Base-by-base conservation (phyloP, 306 rosid genomes). In the Malus asiatica region DNA sequence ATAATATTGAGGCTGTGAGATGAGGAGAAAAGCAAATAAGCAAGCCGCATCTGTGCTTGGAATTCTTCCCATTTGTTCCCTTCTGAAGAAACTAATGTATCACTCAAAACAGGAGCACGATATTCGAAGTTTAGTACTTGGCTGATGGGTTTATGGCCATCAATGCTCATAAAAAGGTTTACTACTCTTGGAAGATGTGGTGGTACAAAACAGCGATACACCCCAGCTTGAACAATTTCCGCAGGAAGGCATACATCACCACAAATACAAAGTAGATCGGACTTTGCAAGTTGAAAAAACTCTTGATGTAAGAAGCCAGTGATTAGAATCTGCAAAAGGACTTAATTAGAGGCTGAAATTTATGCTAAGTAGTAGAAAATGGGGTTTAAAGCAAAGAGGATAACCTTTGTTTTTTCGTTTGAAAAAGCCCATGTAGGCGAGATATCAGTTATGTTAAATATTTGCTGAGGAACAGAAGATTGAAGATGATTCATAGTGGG, bases 371-470 rank as follows among this genome's bases (percentile, higher is more conserved):
- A 70, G 25, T 70, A 32, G 8, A 53, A 32, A 25, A 66, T 20
- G n/a, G 62, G 35, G 77, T 13, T 35, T 32, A 44, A 62, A 57
- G 68, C 55, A 77, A 79, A 77, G 76, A 69, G 27, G 72, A 62
- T n/a, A 77, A 96, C 99, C 99, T 96, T 92, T 63, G 99, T 92
- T 87, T 87, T 83, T 83, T 96, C 99, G 14, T 89, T 83, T 48
- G 93, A 87, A 84, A 81, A 83, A 29, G 87, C 99, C 92, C 98
- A 89, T 25, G 76, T 72, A 66, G 97, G 99, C 73, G 96, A 90
- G 68, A 96, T 63, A 14, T 92, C 97, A 22, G 96, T 88, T 77
- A 90, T 81, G 85, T 46, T 86, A 81, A 96, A 96, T 52, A 90
- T 81, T 86, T 87, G 94, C 75, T 85, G 97, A 63, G 89, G 86